Conservation (phyloP, 2,329 filamentous ascomycete species). For the Graphiopsis chlorocephala region DNA sequence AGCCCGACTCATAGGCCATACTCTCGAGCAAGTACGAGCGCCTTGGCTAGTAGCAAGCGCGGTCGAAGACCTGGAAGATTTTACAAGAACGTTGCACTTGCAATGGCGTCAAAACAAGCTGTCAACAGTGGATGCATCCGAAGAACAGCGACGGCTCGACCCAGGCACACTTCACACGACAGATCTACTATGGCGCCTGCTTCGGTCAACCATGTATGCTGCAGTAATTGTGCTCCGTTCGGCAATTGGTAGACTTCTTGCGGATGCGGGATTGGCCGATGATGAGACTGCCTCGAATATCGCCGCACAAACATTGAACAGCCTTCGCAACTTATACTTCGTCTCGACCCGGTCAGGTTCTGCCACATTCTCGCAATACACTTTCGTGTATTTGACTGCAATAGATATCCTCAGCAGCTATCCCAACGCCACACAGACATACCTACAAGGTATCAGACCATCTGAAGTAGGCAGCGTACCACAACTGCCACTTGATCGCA, state of each 20-base stretch:
- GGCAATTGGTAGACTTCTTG: slow-evolving; percentile 63
- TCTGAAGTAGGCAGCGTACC: slow-evolving; percentile 56
- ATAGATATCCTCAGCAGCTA: slow-evolving; percentile 79
- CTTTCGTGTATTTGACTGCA: slow-evolving; percentile 76
- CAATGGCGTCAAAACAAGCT: slow-evolving; percentile 75
- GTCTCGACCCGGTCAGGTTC: slow-evolving; percentile 72
- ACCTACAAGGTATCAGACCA: slow-evolving; percentile 64
- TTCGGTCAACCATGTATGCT: slow-evolving; percentile 74
- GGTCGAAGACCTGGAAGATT: slow-evolving; percentile 64
- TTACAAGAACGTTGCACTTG: slow-evolving; percentile 63
- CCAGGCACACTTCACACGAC: slow-evolving; percentile 65
- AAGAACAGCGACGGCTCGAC: slow-evolving; percentile 63
- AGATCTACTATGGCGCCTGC: slow-evolving; percentile 68
- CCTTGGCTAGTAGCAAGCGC: slow-evolving; percentile 50
- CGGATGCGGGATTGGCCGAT: slow-evolving; percentile 54
- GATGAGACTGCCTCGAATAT: slow-evolving; percentile 62
- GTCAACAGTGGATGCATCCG: slow-evolving; percentile 66
- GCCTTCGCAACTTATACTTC: slow-evolving; percentile 76
- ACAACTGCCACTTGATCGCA: slow-evolving; percentile 64
- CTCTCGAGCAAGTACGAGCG: slow-evolving; percentile 58
- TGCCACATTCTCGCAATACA: slow-evolving; percentile 76
- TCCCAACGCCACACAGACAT: slow-evolving; percentile 61
- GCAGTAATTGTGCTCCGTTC: slow-evolving; percentile 72
- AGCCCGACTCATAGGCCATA: slow-evolving; percentile 62
- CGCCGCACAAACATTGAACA: slow-evolving; percentile 68